Evolutionary conservation across 2,329 filamentous ascomycete species (phyloP).

Genomic region (Aspergillus novoparasiticus): DNA sequence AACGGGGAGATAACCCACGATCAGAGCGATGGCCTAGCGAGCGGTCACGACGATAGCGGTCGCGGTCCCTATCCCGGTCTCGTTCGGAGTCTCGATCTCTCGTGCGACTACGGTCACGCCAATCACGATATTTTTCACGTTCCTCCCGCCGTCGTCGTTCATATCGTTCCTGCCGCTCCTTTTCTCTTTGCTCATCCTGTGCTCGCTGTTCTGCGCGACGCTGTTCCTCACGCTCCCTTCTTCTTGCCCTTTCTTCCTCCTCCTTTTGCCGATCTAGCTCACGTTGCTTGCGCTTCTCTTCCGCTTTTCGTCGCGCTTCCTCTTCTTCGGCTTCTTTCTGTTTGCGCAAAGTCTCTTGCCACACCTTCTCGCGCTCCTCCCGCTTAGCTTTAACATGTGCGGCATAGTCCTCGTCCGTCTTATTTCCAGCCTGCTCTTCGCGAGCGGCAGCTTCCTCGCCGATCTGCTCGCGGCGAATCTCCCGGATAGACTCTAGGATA

Average conservation of each 20-base stretch:
- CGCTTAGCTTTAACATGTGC: constrained; percentile 56
- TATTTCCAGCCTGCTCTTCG: constrained; percentile 58
- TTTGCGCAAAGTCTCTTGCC: constrained; percentile 54
- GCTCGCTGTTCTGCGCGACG: constrained; percentile 54
- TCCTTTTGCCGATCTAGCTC: constrained; percentile 48
- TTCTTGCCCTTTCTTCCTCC: constrained; percentile 50
- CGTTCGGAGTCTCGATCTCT: constrained; percentile 32
- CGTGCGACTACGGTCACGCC: constrained; percentile 39
- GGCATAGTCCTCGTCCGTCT: constrained; percentile 63
- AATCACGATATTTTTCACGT: constrained; percentile 48
- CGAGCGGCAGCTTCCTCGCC: constrained; percentile 59
- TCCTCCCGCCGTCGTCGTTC: constrained; percentile 48
- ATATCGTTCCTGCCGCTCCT: constrained; percentile 52
- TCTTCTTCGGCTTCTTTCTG: constrained; percentile 55
- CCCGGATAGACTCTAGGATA: constrained; percentile 58
- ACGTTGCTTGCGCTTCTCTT: constrained; percentile 46
- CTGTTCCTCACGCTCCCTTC: constrained; percentile 54
- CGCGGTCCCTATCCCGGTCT: constrained; percentile 22
- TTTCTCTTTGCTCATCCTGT: constrained; percentile 55
- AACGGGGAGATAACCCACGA: constrained; percentile 31
- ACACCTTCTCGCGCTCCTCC: constrained; percentile 53
- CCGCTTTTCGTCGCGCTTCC: constrained; percentile 42
- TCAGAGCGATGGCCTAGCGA: constrained; percentile 37
- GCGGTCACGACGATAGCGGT: constrained; percentile 33
- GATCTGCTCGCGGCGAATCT: constrained; percentile 60